Conservation (phyloP, 805 yeast species). For the Candida lessepsii region DNA sequence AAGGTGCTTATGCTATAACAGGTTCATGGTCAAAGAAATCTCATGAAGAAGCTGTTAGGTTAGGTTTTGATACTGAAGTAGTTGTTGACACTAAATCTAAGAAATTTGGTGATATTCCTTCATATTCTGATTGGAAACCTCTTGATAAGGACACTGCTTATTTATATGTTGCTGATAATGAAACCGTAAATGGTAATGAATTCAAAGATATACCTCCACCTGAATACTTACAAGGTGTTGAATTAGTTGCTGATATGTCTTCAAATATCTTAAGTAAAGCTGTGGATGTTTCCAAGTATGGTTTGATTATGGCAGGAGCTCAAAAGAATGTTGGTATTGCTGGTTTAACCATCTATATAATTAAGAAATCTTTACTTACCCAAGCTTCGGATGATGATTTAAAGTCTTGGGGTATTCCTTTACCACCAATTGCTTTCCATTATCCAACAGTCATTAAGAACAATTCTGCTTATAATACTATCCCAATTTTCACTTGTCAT, state of each 20-base stretch:
- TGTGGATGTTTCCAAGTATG: slow-evolving; percentile 80
- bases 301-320: slow-evolving; percentile 94
- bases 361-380: slow-evolving; percentile 75
- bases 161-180: slow-evolving; percentile 92
- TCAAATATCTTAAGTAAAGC: slow-evolving; percentile 83
- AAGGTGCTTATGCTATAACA: slow-evolving; percentile 82
- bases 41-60: slow-evolving; percentile 78
- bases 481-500: slow-evolving; percentile 90
- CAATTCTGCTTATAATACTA: slow-evolving; percentile 93
- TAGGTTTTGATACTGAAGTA: slow-evolving; percentile 73
- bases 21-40: slow-evolving; percentile 95
- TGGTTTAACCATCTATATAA: slow-evolving; percentile 88
- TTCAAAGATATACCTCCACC: slow-evolving; percentile 53
- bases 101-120: slow-evolving; percentile 67
- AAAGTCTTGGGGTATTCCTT: slow-evolving; percentile 59
- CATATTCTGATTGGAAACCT: slow-evolving; percentile 62
- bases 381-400: slow-evolving; percentile 65
- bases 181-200: slow-evolving; percentile 95
- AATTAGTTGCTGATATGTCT: slow-evolving; percentile 91
- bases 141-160: slow-evolving; percentile 66
- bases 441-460: slow-evolving; percentile 82
- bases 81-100: slow-evolving; percentile 63
- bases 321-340: slow-evolving; percentile 98
- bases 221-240: slow-evolving; percentile 61
- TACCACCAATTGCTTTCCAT: slow-evolving; percentile 86